These are phyloP conservation scores for Penicillium sp. DNA, from an alignment of 2,329 filamentous ascomycete genomes.

Conservation along the genomic window DNA sequence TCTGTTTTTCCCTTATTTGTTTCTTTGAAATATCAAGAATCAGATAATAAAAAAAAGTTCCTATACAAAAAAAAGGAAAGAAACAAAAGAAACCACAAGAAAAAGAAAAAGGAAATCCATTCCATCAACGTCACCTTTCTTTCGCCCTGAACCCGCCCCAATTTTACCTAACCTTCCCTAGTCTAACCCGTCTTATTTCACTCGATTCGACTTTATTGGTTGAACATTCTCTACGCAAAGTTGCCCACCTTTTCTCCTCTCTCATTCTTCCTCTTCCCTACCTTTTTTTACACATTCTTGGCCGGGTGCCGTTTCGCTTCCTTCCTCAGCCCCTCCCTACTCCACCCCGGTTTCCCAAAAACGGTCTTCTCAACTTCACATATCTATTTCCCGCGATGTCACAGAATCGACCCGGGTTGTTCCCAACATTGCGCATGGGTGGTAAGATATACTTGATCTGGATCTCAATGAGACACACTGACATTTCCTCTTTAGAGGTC, in stretches of 20 bases:
- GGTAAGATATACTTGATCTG: slow-evolving; percentile 55
- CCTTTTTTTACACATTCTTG: slow-evolving; percentile 26
- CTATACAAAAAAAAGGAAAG: not conserved
- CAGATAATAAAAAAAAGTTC: not conserved
- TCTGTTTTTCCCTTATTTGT: not conserved
- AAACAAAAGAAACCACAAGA: not conserved
- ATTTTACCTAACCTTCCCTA: slow-evolving; percentile 16
- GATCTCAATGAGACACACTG: slow-evolving; percentile 14
- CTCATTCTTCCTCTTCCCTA: slow-evolving; percentile 15
- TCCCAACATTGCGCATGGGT: slow-evolving; percentile 86
- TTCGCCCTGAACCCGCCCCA: slow-evolving; percentile 11
- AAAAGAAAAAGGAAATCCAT: not conserved
- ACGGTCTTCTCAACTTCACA: slow-evolving; percentile 42
- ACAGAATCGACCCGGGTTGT: slow-evolving; percentile 83
- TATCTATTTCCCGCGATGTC: slow-evolving; percentile 54
- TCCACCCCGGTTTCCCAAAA: slow-evolving; percentile 32
- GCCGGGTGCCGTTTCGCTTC: slow-evolving; percentile 25
- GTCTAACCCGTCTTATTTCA: slow-evolving; percentile 13
- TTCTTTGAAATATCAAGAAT: not conserved
- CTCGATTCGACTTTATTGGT: slow-evolving; percentile 11
- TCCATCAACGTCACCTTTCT: slow-evolving; percentile 7
- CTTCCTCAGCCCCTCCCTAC: slow-evolving; percentile 28
- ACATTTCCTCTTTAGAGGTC: slow-evolving; percentile 57
- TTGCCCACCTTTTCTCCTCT: slow-evolving; percentile 16
- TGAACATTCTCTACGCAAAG: slow-evolving; percentile 15